Evolutionary conservation across 2,329 filamentous ascomycete species (phyloP).

Genomic region (Tolypocladium pustulatum): DNA sequence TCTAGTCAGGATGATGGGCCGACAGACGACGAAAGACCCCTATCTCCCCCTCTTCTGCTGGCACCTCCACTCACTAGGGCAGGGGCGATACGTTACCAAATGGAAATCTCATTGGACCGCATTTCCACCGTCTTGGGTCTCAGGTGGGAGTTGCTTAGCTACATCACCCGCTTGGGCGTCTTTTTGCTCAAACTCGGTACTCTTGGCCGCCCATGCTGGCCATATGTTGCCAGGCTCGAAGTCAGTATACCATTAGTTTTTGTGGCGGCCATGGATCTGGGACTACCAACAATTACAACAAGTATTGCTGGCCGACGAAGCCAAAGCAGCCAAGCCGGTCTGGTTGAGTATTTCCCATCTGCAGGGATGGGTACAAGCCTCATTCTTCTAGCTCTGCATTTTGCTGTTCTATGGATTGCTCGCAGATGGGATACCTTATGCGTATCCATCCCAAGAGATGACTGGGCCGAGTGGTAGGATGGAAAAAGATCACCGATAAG

Average conservation of each 20-base stretch:
- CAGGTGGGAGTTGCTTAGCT: constrained; percentile 19
- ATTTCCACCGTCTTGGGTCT: constrained; percentile 12
- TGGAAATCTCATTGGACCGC: constrained; percentile 24
- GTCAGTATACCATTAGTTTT: constrained; percentile 57
- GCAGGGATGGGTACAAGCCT: constrained; percentile 20
- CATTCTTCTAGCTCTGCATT: constrained; percentile 21
- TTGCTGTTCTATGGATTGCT: constrained; percentile 23
- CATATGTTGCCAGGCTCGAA: constrained; percentile 54
- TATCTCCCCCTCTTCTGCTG: constrained; percentile 29
- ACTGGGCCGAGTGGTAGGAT: constrained; percentile 19
- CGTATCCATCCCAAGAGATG: constrained; percentile 12
- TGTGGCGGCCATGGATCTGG: constrained; percentile 59
- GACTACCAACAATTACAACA: constrained; percentile 18
- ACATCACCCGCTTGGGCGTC: constrained; percentile 40
- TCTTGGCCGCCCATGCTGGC: constrained; percentile 59
- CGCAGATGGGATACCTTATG: constrained; percentile 23
- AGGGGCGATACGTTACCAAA: constrained; percentile 21
- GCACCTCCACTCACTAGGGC: constrained; percentile 31
- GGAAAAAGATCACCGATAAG: background rate
- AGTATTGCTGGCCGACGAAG: constrained; percentile 3
- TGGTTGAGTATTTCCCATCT: constrained; percentile 9
- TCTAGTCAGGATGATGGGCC: background rate
- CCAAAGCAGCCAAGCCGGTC: constrained; percentile 6
- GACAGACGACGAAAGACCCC: background rate
- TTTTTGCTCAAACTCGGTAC: constrained; percentile 61